Evolutionary conservation across 1,284 basidiomycete species (phyloP).

Genomic region (Malassezia pachydermatis): DNA sequence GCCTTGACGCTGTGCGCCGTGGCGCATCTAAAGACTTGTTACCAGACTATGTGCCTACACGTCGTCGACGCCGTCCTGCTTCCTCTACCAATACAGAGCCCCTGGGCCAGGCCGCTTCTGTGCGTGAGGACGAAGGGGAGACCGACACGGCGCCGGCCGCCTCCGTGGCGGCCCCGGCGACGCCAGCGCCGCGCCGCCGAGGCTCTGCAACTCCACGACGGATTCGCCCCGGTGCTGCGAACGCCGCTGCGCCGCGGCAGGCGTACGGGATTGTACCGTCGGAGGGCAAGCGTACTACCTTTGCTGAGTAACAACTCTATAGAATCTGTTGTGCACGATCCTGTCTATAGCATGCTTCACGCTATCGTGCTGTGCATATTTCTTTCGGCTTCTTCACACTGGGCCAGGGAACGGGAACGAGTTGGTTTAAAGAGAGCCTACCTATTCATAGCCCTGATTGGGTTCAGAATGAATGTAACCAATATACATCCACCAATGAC

Average conservation of each 20-base stretch:
- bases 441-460: too few species aligned
- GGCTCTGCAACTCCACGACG: slow-evolving; percentile 21
- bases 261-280: slow-evolving; percentile 11
- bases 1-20: slow-evolving; percentile 63
- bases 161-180: background rate
- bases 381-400: too few species aligned
- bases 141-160: background rate
- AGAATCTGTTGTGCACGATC: too few species aligned
- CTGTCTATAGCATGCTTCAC: too few species aligned
- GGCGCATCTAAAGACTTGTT: slow-evolving; percentile 26
- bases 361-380: too few species aligned
- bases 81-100: too few species aligned
- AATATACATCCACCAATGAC: too few species aligned
- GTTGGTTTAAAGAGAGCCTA: too few species aligned
- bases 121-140: slow-evolving; percentile 11
- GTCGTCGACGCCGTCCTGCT: slow-evolving; percentile 20
- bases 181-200: background rate
- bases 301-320: slow-evolving; percentile 7
- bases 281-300: slow-evolving; percentile 14
- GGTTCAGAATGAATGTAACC: too few species aligned
- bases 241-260: slow-evolving; percentile 15
- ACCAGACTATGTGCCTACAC: slow-evolving; percentile 23
- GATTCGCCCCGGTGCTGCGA: slow-evolving; percentile 15
- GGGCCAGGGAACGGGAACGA: too few species aligned
- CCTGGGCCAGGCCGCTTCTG: slow-evolving; percentile 7